Percentiles rank a stretch among this genome's conserved stretches.
phyloP scores from a whole-genome alignment of 2,329 filamentous ascomycete species.

The Sarocladiaceae sp. region DNA sequence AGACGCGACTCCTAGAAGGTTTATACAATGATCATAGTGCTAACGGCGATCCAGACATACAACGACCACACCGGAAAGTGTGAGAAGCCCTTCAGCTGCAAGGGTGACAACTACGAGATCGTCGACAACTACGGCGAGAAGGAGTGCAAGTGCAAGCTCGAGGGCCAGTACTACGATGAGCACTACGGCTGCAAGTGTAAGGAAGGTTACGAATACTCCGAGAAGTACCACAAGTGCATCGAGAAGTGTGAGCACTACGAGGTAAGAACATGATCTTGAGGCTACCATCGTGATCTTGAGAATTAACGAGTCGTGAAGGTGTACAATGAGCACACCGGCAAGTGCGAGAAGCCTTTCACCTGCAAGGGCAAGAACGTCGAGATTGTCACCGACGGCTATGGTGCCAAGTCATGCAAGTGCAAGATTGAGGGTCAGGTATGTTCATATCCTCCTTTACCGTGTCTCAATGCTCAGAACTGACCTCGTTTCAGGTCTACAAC shows the following conservation, averaged over 20 bases:
- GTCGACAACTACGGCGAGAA: constrained; percentile 1
- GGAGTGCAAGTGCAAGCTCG: not conserved
- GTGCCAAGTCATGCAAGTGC: not conserved
- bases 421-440: not conserved
- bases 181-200: not conserved
- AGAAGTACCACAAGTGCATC: not conserved
- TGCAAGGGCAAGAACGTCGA: constrained; percentile 2
- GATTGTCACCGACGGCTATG: not conserved
- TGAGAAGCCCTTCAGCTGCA: constrained; percentile 3
- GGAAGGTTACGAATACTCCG: not conserved
- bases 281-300: not conserved
- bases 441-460: too few species aligned
- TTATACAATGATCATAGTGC: too few species aligned
- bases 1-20: too few species aligned
- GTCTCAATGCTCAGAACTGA: not conserved
- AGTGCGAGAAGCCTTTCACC: not conserved
- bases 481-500: not conserved
- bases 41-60: not conserved
- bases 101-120: not conserved
- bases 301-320: too few species aligned
- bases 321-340: not conserved
- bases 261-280: too few species aligned
- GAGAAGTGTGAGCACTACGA: not conserved
- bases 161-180: not conserved
- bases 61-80: not conserved